Conservation (phyloP, 129 eudicot genomes). For the Chrysanthemum makinoi region DNA sequence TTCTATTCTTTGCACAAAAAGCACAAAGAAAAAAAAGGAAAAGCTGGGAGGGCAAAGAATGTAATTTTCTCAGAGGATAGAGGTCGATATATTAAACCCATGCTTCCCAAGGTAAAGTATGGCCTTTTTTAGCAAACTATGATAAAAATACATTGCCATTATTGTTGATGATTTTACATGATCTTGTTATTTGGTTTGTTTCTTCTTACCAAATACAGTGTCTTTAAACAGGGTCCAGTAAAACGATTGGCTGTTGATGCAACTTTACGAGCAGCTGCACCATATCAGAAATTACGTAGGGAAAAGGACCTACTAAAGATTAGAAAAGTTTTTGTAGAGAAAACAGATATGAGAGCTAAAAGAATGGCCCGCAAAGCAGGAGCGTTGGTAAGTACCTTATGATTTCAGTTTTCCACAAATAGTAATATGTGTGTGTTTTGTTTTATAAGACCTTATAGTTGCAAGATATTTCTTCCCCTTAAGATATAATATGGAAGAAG, state of each 20-base stretch:
- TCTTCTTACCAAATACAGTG: neutral
- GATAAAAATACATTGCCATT: neutral
- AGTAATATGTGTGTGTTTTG: neutral
- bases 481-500: neutral
- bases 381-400: conserved; percentile 68
- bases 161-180: neutral
- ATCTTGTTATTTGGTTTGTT: neutral
- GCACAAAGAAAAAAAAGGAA: conserved; percentile 87
- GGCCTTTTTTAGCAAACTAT: conserved; percentile 1
- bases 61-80: conserved; percentile 97
- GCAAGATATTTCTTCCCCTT: neutral
- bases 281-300: conserved; percentile 89
- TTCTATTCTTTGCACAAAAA: conserved; percentile 98
- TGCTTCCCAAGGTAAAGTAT: conserved; percentile 86
- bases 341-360: conserved; percentile 97
- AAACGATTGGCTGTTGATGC: conserved; percentile 98
- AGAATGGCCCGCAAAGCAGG: conserved; percentile 99
- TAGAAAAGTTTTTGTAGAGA: conserved; percentile 89
- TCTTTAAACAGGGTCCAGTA: conserved; percentile 75
- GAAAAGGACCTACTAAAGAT: conserved; percentile 57
- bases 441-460: neutral
- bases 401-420: neutral
- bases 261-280: conserved; percentile 99
- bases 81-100: conserved; percentile 95
- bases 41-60: conserved; percentile 97